Evolutionary conservation across 305 asterid genomes (phyloP).

Genomic region (Andrographis paniculata): DNA sequence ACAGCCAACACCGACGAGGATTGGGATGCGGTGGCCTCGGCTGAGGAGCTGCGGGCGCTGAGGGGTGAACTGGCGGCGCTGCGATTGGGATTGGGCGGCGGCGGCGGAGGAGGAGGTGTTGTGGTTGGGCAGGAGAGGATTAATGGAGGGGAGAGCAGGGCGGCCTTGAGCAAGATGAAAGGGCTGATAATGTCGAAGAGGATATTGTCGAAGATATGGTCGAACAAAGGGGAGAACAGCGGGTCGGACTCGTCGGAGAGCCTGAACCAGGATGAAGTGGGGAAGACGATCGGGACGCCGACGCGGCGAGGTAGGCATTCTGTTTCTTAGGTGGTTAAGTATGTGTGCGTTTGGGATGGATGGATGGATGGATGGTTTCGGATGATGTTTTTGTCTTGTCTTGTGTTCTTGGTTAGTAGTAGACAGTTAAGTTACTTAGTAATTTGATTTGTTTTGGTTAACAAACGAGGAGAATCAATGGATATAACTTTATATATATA

Average conservation of each 20-base stretch:
- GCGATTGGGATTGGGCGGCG: constrained; percentile 37
- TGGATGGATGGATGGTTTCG: neutral
- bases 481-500: too few species aligned
- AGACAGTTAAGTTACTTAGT: too few species aligned
- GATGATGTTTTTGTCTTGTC: neutral
- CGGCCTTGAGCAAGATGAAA: constrained; percentile 54
- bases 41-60: constrained; percentile 79
- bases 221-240: constrained; percentile 79
- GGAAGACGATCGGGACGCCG: constrained; percentile 45
- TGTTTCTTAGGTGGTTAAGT: constrained; percentile 59
- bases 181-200: constrained; percentile 67
- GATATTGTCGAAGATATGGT: constrained; percentile 75
- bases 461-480: too few species aligned
- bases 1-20: constrained; percentile 83
- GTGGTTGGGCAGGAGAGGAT: too few species aligned
- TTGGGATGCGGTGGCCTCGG: constrained; percentile 90
- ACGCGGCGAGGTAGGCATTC: constrained; percentile 69
- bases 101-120: constrained; percentile 31
- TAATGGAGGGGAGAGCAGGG: constrained; percentile 39
- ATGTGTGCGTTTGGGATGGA: neutral
- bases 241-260: constrained; percentile 92
- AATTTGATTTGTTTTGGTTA: too few species aligned
- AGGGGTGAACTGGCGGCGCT: constrained; percentile 78
- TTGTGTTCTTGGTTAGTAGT: neutral
- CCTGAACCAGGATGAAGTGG: constrained; percentile 54